Evolutionary conservation across 768 basidiomycete species (phyloP), one percentile per base, ranked within the genome.

Genomic region (Trametes coccinea): DNA sequence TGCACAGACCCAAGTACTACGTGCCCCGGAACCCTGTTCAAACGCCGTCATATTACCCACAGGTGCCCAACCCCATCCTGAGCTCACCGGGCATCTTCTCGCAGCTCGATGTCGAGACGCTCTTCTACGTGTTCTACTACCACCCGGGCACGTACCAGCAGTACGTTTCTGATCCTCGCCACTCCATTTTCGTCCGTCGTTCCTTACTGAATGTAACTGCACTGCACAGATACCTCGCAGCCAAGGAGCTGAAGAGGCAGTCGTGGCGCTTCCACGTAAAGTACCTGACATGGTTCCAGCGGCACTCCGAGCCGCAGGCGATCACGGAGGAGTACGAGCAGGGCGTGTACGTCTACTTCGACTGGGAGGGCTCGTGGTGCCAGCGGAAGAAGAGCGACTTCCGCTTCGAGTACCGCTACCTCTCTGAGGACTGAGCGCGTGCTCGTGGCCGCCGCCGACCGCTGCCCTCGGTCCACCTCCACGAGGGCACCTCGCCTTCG

Each of bases 251-350:
- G 65, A 98, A 98, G 79, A 84, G 91, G 52, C 96, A 98, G 73
- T 95, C 93, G 43, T 99, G 97, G 97, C 87, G 97, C 51, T 99
- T 98, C 82, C 97, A 99, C 75, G 92, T 98, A 63, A 98, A 98
- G 77, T 99, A 98, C 73, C 79, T 99, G 62, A 99, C 97, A 33
- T 99, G 97, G 95, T 99, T 99, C 85, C 97, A 98, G 75, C 86
- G 97, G 40, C 93, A 97, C 70, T 95, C 93, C 27, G 95, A 98
- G 71, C 97, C 97, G 8, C 93, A 96, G 71, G 95, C 95, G 1
- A 98, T 99, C 73, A 99, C 97, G 54, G 96, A 98, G 69, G 96
- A 98, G 73, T 99, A 98, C 74, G 97, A 99, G 76, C 95, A 98
- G 78, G 97, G 97, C 13, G 94, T 97, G 13, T 99, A 99, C 75